phyloP scores from a whole-genome alignment of 257 asterid genomes.

The Verbascum thapsus region DNA sequence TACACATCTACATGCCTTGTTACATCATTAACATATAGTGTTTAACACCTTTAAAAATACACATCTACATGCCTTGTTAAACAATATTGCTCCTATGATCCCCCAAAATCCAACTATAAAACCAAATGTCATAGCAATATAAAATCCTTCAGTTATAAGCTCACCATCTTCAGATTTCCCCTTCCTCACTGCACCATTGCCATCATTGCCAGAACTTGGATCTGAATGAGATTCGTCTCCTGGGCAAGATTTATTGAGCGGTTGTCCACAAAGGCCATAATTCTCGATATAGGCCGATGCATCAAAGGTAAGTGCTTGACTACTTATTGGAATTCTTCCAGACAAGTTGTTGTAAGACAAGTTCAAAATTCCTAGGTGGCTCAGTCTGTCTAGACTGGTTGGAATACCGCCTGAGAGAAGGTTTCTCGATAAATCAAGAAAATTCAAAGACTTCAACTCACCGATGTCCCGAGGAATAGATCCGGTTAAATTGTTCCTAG shows the following conservation, averaged over 20 bases:
- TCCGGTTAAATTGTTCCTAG: constrained; percentile 27
- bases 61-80: no score
- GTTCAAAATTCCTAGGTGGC: constrained; percentile 15
- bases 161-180: no score
- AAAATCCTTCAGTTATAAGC: no score
- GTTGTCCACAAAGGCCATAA: constrained; percentile 17
- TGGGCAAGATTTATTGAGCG: constrained; percentile 24
- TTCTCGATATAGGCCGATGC: constrained; percentile 20
- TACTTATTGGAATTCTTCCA: constrained; percentile 28
- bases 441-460: background rate
- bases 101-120: no score
- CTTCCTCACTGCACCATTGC: no score
- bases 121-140: no score
- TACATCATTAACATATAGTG: no score
- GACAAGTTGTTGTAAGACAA: constrained; percentile 35
- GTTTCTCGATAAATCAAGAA: constrained; percentile 31
- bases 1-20: no score
- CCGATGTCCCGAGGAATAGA: constrained; percentile 11
- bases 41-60: no score
- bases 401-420: constrained; percentile 29
- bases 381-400: background rate
- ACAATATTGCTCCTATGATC: no score
- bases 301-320: background rate
- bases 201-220: no score
- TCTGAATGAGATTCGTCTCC: no score